phyloP scores from a whole-genome alignment of 148 eudicot genomes.

The Salicornia ramosissima region DNA sequence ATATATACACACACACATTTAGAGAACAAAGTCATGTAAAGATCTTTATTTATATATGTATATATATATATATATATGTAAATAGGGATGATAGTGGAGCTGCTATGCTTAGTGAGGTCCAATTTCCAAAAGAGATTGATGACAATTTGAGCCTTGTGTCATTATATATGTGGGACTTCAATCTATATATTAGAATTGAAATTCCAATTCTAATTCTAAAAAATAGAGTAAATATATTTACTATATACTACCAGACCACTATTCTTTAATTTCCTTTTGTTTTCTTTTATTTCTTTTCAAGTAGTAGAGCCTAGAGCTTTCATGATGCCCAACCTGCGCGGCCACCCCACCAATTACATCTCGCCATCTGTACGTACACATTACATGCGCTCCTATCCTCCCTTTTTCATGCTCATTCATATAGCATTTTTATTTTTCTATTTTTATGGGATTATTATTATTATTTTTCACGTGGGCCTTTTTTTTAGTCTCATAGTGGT shows the following conservation, averaged over 20 bases:
- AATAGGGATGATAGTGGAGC: slow-evolving; percentile 25
- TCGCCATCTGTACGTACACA: slow-evolving; percentile 31
- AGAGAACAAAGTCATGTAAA: not conserved
- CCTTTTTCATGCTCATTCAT: not conserved
- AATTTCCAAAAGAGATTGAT: slow-evolving; percentile 75
- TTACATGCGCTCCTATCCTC: slow-evolving; percentile 24
- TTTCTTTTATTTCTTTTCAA: no score
- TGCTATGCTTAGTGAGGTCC: slow-evolving; percentile 51
- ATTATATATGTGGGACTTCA: slow-evolving; percentile 21
- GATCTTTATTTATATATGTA: not conserved
- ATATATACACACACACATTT: no score
- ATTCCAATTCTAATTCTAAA: no score
- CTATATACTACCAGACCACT: not conserved
- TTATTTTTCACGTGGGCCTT: slow-evolving; percentile 29
- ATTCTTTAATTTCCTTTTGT: not conserved
- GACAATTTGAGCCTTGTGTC: slow-evolving; percentile 12
- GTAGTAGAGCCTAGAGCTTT: not conserved
- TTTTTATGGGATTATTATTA: not conserved
- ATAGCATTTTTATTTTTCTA: not conserved
- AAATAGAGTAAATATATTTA: no score
- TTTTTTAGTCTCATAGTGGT: not conserved
- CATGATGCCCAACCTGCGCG: slow-evolving; percentile 49
- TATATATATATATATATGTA: not conserved
- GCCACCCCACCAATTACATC: slow-evolving; percentile 20
- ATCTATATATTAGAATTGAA: not conserved